Conservation (phyloP, 306 rosid species). For the Cucurbita ficifolia region DNA sequence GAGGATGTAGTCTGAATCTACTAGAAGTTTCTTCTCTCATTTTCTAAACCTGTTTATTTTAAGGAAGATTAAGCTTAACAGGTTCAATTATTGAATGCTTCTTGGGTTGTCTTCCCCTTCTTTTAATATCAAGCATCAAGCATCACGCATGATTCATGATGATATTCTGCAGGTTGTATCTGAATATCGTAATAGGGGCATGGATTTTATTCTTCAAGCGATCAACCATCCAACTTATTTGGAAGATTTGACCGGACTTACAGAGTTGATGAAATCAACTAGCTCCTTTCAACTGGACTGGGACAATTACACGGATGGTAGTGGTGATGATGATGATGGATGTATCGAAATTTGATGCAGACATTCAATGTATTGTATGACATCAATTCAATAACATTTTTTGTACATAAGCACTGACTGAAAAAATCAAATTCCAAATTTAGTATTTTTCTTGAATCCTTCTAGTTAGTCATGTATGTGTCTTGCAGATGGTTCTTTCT, state of each 20-base stretch:
- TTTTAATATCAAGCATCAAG: background rate
- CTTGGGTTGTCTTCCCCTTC: background rate
- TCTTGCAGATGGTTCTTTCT: background rate
- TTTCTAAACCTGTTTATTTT: background rate
- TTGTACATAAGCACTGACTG: background rate
- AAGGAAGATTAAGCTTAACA: background rate
- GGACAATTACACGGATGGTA: slow-evolving; percentile 37
- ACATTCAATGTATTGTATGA: background rate
- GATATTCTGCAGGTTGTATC: slow-evolving; percentile 47
- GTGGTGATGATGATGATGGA: slow-evolving; percentile 36
- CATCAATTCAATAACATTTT: background rate
- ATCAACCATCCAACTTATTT: slow-evolving; percentile 87
- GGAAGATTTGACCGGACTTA: slow-evolving; percentile 86
- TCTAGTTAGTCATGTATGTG: background rate
- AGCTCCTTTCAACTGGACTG: slow-evolving; percentile 52
- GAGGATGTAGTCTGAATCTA: background rate
- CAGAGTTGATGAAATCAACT: slow-evolving; percentile 87
- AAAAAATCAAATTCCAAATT: background rate
- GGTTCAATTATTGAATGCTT: background rate
- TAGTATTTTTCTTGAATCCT: background rate
- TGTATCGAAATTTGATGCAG: slow-evolving; percentile 46
- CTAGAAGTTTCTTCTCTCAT: background rate
- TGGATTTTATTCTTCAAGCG: slow-evolving; percentile 68
- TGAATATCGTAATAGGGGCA: slow-evolving; percentile 54
- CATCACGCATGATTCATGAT: background rate